Evolutionary conservation across 139 green algal genomes (phyloP).

Genomic region (Pseudopediastrum boryanum): DNA sequence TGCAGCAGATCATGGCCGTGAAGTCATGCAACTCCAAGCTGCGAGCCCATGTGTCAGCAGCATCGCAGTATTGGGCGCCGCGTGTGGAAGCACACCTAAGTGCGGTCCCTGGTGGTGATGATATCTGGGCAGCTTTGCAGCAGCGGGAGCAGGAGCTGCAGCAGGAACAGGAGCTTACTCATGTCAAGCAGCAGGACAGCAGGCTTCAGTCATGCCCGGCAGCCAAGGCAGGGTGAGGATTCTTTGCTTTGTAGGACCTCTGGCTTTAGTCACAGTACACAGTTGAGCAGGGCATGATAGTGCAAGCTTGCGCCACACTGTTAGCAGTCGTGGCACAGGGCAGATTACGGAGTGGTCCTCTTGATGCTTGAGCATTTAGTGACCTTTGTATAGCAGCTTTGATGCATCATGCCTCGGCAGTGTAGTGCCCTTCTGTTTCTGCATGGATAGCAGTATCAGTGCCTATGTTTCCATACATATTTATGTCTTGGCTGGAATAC

Average conservation of each 20-base stretch:
- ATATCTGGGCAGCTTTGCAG: neutral
- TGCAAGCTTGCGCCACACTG: neutral
- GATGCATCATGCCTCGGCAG: too few relatives aligned
- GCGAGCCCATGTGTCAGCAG: neutral
- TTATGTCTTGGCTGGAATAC: too few relatives aligned
- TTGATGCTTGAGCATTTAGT: too few relatives aligned
- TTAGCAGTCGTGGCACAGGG: neutral
- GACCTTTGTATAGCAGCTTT: constrained; percentile 4
- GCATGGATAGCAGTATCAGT: neutral
- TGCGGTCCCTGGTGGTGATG: neutral
- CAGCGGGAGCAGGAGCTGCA: neutral
- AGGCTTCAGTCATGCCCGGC: neutral
- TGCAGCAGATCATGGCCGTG: neutral
- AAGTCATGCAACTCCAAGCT: constrained; percentile 12
- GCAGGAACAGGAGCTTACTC: neutral
- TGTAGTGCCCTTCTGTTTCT: too few relatives aligned
- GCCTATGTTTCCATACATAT: neutral
- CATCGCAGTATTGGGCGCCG: constrained; percentile 32
- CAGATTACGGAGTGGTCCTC: neutral
- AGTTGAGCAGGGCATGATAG: neutral
- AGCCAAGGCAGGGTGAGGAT: neutral
- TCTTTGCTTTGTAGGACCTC: neutral
- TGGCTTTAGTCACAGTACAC: neutral
- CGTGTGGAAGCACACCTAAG: constrained; percentile 23
- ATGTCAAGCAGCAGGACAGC: neutral